Conservation (phyloP, 345 rosid genomes). For the Citrus hindsii region DNA sequence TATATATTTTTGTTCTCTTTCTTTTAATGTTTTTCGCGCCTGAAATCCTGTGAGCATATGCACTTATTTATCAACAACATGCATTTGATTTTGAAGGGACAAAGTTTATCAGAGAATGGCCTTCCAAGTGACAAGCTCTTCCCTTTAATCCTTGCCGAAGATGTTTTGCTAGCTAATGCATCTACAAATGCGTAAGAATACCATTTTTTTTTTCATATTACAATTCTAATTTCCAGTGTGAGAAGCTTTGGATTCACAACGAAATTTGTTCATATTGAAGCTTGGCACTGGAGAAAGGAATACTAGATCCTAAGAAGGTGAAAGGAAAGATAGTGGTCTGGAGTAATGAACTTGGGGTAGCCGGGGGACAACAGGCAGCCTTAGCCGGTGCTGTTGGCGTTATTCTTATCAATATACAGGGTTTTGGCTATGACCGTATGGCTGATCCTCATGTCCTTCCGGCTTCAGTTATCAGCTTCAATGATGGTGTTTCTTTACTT, state of each 20-base stretch:
- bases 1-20: too few relatives aligned
- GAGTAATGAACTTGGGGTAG: too few relatives aligned
- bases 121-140: conserved; percentile 48
- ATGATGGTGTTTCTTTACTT: conserved; percentile 43
- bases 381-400: conserved; percentile 71
- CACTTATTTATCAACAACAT: not conserved
- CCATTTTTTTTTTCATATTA: too few relatives aligned
- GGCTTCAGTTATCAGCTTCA: conserved; percentile 50
- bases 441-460: conserved; percentile 76
- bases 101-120: conserved; percentile 51
- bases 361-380: conserved; percentile 39
- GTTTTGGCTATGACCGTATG: not conserved
- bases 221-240: not conserved
- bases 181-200: conserved; percentile 52
- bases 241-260: not conserved
- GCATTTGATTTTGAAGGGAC: conserved; percentile 45
- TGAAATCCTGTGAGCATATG: not conserved
- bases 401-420: conserved; percentile 31
- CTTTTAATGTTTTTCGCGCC: not conserved
- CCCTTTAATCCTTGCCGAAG: conserved; percentile 48
- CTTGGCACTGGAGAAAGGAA: conserved; percentile 27
- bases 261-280: conserved; percentile 26
- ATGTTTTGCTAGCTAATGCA: conserved; percentile 50
- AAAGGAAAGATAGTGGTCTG: conserved; percentile 23
- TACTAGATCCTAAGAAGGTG: conserved; percentile 57